A percentile compares a stretch with the other conserved stretches of the same genome.
Evolutionary conservation across 1,284 basidiomycete genomes (phyloP).

Genomic region (Ustilago curta): DNA sequence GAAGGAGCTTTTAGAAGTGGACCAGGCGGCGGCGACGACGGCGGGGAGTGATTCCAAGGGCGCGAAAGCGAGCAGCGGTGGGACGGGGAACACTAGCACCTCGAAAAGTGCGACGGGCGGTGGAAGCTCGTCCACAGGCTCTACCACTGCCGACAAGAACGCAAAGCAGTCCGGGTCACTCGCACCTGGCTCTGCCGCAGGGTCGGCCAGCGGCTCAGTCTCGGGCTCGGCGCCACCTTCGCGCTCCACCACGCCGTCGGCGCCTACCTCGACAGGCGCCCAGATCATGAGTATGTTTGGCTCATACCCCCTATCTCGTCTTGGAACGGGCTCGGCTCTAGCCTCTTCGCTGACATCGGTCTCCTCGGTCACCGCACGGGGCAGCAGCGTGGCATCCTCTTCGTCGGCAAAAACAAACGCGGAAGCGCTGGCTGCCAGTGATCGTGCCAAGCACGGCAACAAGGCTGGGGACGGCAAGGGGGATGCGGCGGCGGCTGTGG

Average conservation of each 20-base stretch:
- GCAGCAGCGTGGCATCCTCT: constrained; percentile 42
- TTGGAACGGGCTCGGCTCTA: constrained; percentile 44
- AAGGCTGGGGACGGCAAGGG: constrained; percentile 18
- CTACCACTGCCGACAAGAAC: constrained; percentile 13
- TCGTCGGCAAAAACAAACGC: constrained; percentile 41
- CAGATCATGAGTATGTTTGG: constrained; percentile 62
- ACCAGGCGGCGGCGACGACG: neutral
- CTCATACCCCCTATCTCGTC: constrained; percentile 56
- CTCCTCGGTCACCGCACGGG: constrained; percentile 53
- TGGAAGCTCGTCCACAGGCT: neutral
- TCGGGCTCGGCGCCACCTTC: constrained; percentile 40
- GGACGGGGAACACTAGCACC: neutral
- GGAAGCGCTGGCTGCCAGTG: constrained; percentile 35
- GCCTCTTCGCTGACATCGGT: constrained; percentile 52
- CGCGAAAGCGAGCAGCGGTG: constrained; percentile 1
- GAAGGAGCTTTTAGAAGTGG: constrained; percentile 20
- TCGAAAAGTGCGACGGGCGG: neutral
- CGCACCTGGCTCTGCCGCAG: constrained; percentile 10
- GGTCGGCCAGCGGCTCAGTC: constrained; percentile 26
- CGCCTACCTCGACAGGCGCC: constrained; percentile 37
- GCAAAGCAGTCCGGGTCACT: constrained; percentile 8
- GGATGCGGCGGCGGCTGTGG: neutral
- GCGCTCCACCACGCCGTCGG: constrained; percentile 38
- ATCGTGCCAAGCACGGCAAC: constrained; percentile 31
- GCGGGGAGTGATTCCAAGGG: constrained; percentile 3